A percentile compares a stretch with the other conserved stretches of the same genome.
Evolutionary conservation across 148 eudicot species (phyloP).

Genomic region (Spergularia bocconei): DNA sequence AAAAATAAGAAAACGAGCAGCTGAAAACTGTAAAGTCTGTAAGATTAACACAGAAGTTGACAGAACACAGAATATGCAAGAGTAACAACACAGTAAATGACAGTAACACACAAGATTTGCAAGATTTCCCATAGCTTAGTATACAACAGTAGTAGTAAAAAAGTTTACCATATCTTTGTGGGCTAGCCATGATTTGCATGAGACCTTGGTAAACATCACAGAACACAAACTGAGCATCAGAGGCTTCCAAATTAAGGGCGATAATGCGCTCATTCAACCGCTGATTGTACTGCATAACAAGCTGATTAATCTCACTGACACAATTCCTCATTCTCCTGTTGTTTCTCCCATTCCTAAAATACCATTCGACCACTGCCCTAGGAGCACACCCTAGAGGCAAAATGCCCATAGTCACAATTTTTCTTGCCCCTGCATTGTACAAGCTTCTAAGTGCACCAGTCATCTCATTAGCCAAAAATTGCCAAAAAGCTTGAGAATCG

Average conservation of each 20-base stretch:
- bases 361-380: constrained; percentile 30
- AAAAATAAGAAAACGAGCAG: no score
- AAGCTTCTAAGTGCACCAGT: constrained; percentile 36
- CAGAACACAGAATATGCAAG: no score
- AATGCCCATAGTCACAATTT: constrained; percentile 52
- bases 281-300: constrained; percentile 44
- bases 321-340: constrained; percentile 32
- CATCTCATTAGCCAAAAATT: constrained; percentile 45
- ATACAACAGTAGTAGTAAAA: not conserved
- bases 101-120: not conserved
- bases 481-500: constrained; percentile 27
- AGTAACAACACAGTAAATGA: not conserved
- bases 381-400: constrained; percentile 70
- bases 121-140: not conserved
- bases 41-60: no score
- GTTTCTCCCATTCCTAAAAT: constrained; percentile 22
- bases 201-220: constrained; percentile 60
- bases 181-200: constrained; percentile 44
- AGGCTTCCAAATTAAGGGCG: constrained; percentile 37
- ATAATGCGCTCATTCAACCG: constrained; percentile 39
- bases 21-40: no score
- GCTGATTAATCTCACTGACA: constrained; percentile 44
- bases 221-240: constrained; percentile 45
- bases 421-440: constrained; percentile 47
- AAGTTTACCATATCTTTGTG: constrained; percentile 39